Evolutionary conservation across 1,284 basidiomycete species (phyloP), one percentile per base, ranked within the genome.

Genomic region (Chalciporus sp.): DNA sequence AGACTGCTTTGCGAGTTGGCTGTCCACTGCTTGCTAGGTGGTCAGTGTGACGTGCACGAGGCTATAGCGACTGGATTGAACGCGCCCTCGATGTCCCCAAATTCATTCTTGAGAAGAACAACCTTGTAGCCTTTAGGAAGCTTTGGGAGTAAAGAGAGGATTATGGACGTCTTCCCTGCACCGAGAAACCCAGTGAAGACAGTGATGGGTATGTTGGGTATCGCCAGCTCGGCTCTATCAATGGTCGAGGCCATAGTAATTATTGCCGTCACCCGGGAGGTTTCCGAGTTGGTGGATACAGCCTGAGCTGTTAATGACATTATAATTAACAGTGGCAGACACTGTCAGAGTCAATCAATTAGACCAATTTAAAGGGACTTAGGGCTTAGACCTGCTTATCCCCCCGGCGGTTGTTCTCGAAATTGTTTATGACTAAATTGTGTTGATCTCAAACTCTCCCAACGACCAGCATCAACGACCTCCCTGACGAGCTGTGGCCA

Each of bases 51-150:
- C 29, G 23, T 6, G 40, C 3, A 9, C 44, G 20, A 6, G 27
- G 26, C 9, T 17, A 17, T 7, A 31, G 41, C 20, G 23, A 23
- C 23, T 23, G 29, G 17, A 20, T 39, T 12, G 28, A 28, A 57
- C 65, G 33, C 46, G 85, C 88, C 89, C 78, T 92, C 81, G 26
- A 92, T 76, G 72, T 94, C 90, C 7, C 91, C 91, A 63, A 90
- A 93, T 67, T 94, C 91, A 72, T 94, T 94, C 76, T 96, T 96
- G 58, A 96, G 78, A 27, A 95, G 74, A 2, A 94, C 92, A 33
- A 90, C 88, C 64, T 85, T 86, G 77, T 94, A 94, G 62, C 89
- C 87, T 56, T 84, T 81, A 2, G 92, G 90, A 7, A 95, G 76
- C 59, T 86, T 84, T 3, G 87, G 84, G 1, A 95, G 79, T 1